Conservation (phyloP, 768 basidiomycete species). For the Multifurca ochricompacta region DNA sequence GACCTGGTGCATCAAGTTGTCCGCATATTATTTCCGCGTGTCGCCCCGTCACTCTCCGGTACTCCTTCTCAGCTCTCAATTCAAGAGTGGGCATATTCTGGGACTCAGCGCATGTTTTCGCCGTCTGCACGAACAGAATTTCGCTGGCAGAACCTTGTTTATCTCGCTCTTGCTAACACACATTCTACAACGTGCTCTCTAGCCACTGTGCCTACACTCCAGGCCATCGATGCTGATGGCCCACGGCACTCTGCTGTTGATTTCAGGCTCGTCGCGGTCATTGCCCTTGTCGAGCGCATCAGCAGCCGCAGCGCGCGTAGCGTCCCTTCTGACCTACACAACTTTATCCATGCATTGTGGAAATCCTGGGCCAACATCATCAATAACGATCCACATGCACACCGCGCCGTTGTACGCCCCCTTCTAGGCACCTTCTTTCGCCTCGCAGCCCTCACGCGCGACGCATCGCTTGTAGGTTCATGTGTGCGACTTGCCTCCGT, state of each 20-base stretch:
- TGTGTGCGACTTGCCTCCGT: constrained; percentile 19
- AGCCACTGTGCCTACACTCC: neutral
- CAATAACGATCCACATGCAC: constrained; percentile 9
- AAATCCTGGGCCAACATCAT: constrained; percentile 31
- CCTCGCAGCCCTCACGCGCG: constrained; percentile 34
- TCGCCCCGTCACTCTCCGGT: neutral
- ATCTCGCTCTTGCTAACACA: constrained; percentile 17
- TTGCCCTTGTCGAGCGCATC: constrained; percentile 14
- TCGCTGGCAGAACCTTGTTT: constrained; percentile 20
- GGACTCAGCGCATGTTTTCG: constrained; percentile 13
- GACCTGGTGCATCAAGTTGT: constrained; percentile 13
- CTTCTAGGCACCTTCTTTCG: constrained; percentile 40
- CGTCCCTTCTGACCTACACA: neutral
- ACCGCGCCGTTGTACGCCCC: constrained; percentile 25
- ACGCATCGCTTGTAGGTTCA: constrained; percentile 9
- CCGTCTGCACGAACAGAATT: constrained; percentile 2
- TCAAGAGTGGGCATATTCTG: constrained; percentile 14
- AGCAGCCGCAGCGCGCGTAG: neutral
- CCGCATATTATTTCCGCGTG: constrained; percentile 17
- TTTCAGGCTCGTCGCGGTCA: constrained; percentile 15
- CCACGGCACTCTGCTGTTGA: constrained; percentile 7
- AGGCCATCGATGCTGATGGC: neutral
- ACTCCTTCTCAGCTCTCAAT: constrained; percentile 14
- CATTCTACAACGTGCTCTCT: neutral
- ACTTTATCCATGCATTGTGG: constrained; percentile 30